phyloP scores from a whole-genome alignment of 345 rosid species.

The Kernera saxatilis region DNA sequence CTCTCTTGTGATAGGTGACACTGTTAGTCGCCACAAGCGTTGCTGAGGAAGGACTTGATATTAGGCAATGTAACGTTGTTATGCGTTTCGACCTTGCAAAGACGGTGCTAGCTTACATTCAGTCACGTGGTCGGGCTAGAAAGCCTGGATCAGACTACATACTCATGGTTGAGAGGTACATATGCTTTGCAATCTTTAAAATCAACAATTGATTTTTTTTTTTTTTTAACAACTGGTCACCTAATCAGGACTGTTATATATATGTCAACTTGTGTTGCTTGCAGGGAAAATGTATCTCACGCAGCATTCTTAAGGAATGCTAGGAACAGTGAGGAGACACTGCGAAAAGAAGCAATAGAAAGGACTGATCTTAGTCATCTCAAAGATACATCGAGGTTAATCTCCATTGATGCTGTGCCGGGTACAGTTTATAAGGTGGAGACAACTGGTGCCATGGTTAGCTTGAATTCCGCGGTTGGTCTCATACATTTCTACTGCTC shows the following conservation, averaged over 20 bases:
- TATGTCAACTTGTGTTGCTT: neutral
- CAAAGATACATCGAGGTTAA: conserved; percentile 79
- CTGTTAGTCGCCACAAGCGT: conserved; percentile 97
- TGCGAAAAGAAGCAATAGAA: conserved; percentile 93
- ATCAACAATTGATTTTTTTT: neutral
- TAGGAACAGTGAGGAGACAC: conserved; percentile 93
- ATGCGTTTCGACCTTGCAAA: conserved; percentile 99
- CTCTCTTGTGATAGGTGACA: conserved; percentile 50
- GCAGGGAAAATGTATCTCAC: conserved; percentile 83
- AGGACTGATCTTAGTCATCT: conserved; percentile 96
- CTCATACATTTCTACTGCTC: conserved; percentile 93
- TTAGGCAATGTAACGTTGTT: conserved; percentile 97
- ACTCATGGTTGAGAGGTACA: conserved; percentile 96
- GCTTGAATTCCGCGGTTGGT: conserved; percentile 97
- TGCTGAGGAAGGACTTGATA: conserved; percentile 99
- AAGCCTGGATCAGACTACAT: conserved; percentile 99
- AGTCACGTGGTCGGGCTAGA: conserved; percentile 98
- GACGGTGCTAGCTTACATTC: conserved; percentile 96
- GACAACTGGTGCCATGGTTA: conserved; percentile 94
- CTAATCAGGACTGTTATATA: neutral
- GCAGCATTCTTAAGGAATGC: conserved; percentile 90
- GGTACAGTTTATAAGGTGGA: conserved; percentile 95
- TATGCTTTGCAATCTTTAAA: neutral
- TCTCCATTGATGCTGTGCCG: conserved; percentile 63
- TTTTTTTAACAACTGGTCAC: neutral